These are phyloP conservation scores for Colletotrichum noveboracense DNA, from an alignment of 2,329 filamentous ascomycete species.

Conservation along the genomic window DNA sequence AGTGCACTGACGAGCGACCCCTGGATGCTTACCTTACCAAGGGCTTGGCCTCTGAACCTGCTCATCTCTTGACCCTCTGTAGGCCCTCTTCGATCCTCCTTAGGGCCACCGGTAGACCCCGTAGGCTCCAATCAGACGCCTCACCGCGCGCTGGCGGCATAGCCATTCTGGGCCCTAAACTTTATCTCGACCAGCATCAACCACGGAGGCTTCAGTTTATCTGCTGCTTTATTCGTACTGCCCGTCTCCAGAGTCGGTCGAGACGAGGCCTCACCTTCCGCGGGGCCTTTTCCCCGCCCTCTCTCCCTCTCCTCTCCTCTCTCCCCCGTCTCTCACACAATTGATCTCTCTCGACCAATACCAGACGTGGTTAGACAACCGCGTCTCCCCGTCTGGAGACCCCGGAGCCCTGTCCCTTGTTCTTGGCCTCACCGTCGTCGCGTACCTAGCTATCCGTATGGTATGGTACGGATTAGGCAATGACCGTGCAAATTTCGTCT, in stretches of 20 bases:
- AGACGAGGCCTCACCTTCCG: neutral
- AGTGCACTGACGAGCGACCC: neutral
- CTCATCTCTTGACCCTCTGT: neutral
- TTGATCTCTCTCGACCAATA: neutral
- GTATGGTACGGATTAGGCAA: neutral
- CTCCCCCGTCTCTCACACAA: neutral
- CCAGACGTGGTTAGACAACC: neutral
- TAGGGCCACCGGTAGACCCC: neutral
- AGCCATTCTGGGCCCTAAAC: neutral
- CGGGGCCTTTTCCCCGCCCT: neutral
- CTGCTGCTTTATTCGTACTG: neutral
- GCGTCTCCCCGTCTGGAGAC: neutral
- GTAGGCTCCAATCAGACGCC: neutral
- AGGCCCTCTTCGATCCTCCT: neutral
- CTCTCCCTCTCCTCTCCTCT: neutral
- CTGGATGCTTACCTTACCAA: neutral
- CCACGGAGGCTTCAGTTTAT: neutral
- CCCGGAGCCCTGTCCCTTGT: neutral
- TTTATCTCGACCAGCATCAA: constrained; percentile 14
- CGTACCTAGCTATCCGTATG: neutral
- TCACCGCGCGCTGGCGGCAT: neutral
- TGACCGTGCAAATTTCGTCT: neutral
- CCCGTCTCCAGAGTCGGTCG: neutral
- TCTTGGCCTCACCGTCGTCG: neutral
- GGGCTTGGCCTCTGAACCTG: neutral